Base-by-base conservation (phyloP, 768 basidiomycete species). In the Arthromyces matolae region DNA sequence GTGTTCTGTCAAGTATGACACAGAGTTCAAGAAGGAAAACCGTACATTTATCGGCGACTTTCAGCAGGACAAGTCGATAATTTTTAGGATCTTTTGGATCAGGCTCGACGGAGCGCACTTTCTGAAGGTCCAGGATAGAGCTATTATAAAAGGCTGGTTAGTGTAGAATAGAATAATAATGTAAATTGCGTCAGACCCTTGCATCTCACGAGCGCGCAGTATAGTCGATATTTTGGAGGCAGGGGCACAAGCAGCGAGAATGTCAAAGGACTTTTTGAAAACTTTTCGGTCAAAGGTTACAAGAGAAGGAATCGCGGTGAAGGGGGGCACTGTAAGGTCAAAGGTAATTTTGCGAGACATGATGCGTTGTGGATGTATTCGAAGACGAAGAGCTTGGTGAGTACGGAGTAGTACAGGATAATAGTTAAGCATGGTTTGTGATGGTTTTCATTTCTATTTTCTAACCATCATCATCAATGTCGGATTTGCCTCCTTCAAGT, bases 231-330 rank as follows among this genome's bases (percentile, higher is more conserved):
- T 78, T 58, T 78, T 77, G 8, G 65, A 64, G 8, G 83, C 76
- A 33, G 78, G 71, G 10, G 90, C 74, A 19, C 81, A 77, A 18
- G 76, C 82, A 19, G 84, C 88, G 25, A 94, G 70, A 8, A 93
- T 75, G 6, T 80, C 71, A 7, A 94, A 57, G 1, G 76, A 72
- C 63, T 80, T 84, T 20, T 62, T 74, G 60, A 96, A 96, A 6
- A 71, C 77, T 51, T 64, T 58, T 50, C 75, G 78, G 67, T 92
- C 81, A n/a, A 92, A 64, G 34, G 42, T 34, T 20, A 64, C 62
- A 24, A 74, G 69, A 41, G 65, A 67, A 60, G 79, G 28, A n/a
- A 49, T 75, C 50, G 76, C 78, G 36, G 71, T 70, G 47, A 79
- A 78, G 19, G 69, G 40, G 3, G 83, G 81, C 8, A 77, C 75